phyloP scores from a whole-genome alignment of 2,329 filamentous ascomycete species.

The Colletotrichum sublineola region DNA sequence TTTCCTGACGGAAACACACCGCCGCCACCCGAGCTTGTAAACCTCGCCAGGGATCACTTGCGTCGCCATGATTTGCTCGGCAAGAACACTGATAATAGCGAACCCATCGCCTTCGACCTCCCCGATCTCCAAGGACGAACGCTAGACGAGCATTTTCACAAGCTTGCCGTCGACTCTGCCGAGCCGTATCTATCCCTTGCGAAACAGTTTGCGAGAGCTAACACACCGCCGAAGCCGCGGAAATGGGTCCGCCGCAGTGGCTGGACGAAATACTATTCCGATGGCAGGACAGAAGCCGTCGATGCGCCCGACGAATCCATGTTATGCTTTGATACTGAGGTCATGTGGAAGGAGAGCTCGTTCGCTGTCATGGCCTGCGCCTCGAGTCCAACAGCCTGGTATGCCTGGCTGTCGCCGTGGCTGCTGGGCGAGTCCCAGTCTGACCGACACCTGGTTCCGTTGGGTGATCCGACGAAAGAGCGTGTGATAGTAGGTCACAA shows the following conservation, averaged over 20 bases:
- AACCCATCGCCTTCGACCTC: conserved; percentile 87
- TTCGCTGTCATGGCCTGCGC: conserved; percentile 99
- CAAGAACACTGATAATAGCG: conserved; percentile 84
- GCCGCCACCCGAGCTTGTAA: conserved; percentile 79
- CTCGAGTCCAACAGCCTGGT: conserved; percentile 90
- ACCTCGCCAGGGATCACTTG: conserved; percentile 86
- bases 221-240: conserved; percentile 70
- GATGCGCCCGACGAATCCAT: conserved; percentile 83
- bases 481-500: conserved; percentile 94
- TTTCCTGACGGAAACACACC: conserved; percentile 73
- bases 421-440: conserved; percentile 84
- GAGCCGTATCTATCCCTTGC: conserved; percentile 85
- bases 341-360: conserved; percentile 92
- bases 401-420: conserved; percentile 98
- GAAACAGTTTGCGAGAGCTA: conserved; percentile 77
- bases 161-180: conserved; percentile 85
- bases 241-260: conserved; percentile 86
- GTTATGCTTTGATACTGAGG: conserved; percentile 95
- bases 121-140: conserved; percentile 83
- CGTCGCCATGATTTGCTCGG: conserved; percentile 87
- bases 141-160: conserved; percentile 94
- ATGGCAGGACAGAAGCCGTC: conserved; percentile 79
- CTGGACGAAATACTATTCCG: conserved; percentile 91
- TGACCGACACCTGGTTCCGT: conserved; percentile 84
- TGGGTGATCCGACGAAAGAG: conserved; percentile 80